Evolutionary conservation across 805 yeast genomes (phyloP), one percentile per base, ranked within the genome.

Genomic region (Metschnikowia colocasiae): DNA sequence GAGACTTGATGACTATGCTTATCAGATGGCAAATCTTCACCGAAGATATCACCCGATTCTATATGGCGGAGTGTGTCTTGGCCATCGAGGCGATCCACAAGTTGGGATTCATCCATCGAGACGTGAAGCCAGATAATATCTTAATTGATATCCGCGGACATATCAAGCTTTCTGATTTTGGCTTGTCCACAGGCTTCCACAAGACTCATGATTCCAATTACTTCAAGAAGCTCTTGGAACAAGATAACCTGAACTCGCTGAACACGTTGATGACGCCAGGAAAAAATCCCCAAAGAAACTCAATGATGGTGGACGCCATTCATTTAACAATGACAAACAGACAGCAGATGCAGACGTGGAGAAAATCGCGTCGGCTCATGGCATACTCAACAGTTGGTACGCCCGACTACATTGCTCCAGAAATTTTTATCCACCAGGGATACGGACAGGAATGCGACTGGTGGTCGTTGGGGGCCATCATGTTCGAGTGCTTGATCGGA

Each of bases 371-470:
- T 56, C 77, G 97, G 53, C 66, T 90, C 46, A 89, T 91, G 96
- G 97, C 97, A 1, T 90, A 90, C 62, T 88, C 96, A 6, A 91
- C 97, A 0, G 97, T 90, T 26, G 97, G 97, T 39, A 90, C 97
- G 0, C 97, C 97, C 0, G 97, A 90, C 65, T 90, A 90, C 63
- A 90, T 90, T 65, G 97, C 97, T 1, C 97, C 97, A 0, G 97
- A 90, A 63, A 91, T 90, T 51, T 90, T 90, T 59, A 74, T 88
- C 40, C 89, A 89, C 58, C 94, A 90, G 69, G 97, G 97, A 4
- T 90, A 90, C 66, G 96, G 97, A 10, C 96, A 89, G 68, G 96
- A 90, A 62, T 90, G 97, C 69, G 97, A 90, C 66, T 90, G 97
- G 97, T 90, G 97, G 97, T 86, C 95, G 7, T 69, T 90, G 38